Evolutionary conservation across 164 flowering plant genomes (phyloP), one percentile per base, ranked within the genome.

Genomic region (Magnolia kwangsiensis): DNA sequence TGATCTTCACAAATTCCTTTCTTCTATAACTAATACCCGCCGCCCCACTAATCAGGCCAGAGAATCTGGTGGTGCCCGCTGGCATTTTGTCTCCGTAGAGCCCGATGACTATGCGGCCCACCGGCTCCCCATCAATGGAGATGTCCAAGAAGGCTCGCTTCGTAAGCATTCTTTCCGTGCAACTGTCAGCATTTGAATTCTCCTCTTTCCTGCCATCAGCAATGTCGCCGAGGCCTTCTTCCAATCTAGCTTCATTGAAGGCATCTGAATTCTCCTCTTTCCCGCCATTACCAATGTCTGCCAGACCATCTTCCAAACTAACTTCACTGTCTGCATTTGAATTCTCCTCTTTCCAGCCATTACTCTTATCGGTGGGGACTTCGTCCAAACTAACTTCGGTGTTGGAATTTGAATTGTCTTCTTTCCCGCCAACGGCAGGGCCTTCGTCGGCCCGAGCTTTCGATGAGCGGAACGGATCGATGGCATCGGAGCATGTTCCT

Each of bases 1-100:
- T 85, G 82, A 96, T 93, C 71, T 88, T 96, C 18, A 87, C 81
- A 69, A 96, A 93, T 80, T 96, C 98, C 80, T 93, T 96, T 77
- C 95, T 92, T 80, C 96, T 87, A 79, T 93, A 96, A 82, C 91
- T 87, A 31, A 87, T 78, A 0, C 99, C 99, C 0, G 96, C 91
- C 50, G 81, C 79, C n/a, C 99, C 98, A 58, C 83, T 87, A 0
- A 89, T 86, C 55, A 95, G 88, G 7, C 75, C 85, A 20, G 75
- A 77, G 77, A 96, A 92, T 78, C 91, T 92, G 14, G 91, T 72
- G 10, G 86, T 80, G 16, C 95, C 96, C 16, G 63, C 76, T 0
- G 97, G 96, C 5, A 77, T 84, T 23, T 81, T 83, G 2, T 81
- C 81, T 50, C 76, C 92, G 58, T 88, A 83, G 4, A 96, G 83